Evolutionary conservation across 2,329 filamentous ascomycete species (phyloP).

Genomic region (Hymenoscyphus fructigenus): DNA sequence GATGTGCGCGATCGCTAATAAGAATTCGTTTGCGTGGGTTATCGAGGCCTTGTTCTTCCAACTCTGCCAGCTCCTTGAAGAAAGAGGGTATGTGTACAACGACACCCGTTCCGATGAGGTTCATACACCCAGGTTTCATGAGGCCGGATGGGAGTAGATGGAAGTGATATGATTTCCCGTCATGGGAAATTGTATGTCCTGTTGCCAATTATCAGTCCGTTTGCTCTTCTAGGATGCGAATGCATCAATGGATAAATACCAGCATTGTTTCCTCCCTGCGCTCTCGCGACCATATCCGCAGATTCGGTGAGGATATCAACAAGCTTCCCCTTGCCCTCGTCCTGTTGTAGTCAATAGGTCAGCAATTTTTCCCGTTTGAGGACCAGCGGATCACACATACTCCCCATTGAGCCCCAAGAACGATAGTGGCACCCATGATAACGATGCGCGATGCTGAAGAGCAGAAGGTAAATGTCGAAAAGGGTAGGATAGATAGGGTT

Average conservation of each 20-base stretch:
- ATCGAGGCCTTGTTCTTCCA: slow-evolving; percentile 59
- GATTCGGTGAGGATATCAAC: slow-evolving; percentile 49
- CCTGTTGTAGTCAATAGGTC: not conserved
- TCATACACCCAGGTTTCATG: slow-evolving; percentile 67
- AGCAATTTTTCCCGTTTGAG: not conserved
- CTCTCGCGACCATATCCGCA: slow-evolving; percentile 16
- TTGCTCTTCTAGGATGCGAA: not conserved
- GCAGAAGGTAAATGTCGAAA: not conserved
- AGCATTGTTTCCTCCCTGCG: slow-evolving; percentile 55
- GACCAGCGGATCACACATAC: slow-evolving; percentile 25
- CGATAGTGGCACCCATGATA: slow-evolving; percentile 45
- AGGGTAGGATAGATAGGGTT: not conserved
- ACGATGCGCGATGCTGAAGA: not conserved
- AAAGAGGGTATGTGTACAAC: slow-evolving; percentile 67
- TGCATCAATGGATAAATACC: slow-evolving; percentile 37
- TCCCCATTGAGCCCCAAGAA: slow-evolving; percentile 57
- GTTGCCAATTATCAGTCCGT: slow-evolving; percentile 35
- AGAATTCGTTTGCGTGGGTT: slow-evolving; percentile 58
- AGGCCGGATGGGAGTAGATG: slow-evolving; percentile 67
- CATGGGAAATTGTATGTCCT: slow-evolving; percentile 44
- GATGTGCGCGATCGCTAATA: slow-evolving; percentile 39
- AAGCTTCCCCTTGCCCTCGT: slow-evolving; percentile 53
- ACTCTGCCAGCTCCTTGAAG: slow-evolving; percentile 62
- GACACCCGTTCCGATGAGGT: slow-evolving; percentile 70
- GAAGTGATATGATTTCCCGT: slow-evolving; percentile 46